Base-by-base conservation (phyloP, 768 basidiomycete species). In the Trametes maxima region DNA sequence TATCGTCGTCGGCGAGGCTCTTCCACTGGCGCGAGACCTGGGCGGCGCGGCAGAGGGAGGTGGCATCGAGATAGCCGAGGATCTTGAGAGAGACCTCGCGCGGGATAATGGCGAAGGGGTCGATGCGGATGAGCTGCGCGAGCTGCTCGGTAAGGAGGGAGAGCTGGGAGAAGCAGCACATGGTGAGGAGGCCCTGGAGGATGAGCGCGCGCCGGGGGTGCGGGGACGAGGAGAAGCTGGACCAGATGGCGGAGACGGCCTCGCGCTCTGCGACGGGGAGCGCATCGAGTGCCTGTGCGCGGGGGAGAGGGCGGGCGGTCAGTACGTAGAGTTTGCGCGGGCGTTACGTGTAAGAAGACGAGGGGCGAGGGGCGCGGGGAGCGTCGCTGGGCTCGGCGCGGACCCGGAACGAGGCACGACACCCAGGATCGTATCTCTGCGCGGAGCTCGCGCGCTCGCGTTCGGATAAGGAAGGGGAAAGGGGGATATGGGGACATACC, bases 81-180 rank as follows among this genome's bases (percentile, higher is more conserved):
- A 97, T 84, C 71, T 87, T 92, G 72, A 98, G 84, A 19, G 82
- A 85, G 68, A 97, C 83, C 74, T 99, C 96, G 61, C 92, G 87
- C 2, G 97, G 97, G 48, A 99, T 84, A 65, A 94, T 85, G 47
- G 82, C 77, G 75, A 98, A 94, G 11, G 96, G 97, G 73, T 99
- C 97, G 74, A 98, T 88, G 67, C 97, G 89, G 73, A 97, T 98
- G 67, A 98, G 88, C 66, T 92, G 88, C 36, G 87, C 80, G 62
- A 98, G 91, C 54, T 94, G 90, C 64, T 97, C 93, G 33, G 94
- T 90, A 60, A 99, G 88, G 51, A 98, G 90, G 25, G 97, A 98
- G 28, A 99, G 88, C 70, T 99, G 95, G 48, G 92, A 95, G 79
- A 97, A 98, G 77, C 97, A 98, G 74, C 95, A 98, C 94, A 99